Conservation (phyloP, 2,329 filamentous ascomycete species). For the Phyllosticta citrichinensis region DNA sequence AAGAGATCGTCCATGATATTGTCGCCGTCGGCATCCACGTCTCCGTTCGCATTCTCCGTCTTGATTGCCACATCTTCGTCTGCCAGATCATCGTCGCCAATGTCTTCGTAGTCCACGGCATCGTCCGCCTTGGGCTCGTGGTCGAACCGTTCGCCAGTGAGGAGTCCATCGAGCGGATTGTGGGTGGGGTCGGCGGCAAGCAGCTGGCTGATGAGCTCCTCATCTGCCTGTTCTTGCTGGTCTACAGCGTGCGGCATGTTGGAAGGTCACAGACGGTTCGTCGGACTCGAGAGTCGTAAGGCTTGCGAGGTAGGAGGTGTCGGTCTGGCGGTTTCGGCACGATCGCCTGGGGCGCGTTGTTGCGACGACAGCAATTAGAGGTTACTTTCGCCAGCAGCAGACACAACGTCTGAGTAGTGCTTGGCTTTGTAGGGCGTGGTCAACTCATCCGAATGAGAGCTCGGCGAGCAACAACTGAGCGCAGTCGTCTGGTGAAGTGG, state of each 20-base stretch:
- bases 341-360: not conserved
- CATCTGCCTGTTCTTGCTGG: constrained; percentile 15
- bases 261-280: not conserved
- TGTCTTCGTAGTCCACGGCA: constrained; percentile 82
- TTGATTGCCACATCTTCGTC: constrained; percentile 49
- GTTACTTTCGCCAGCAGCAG: not conserved
- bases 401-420: not conserved
- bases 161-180: constrained; percentile 17
- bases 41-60: constrained; percentile 15
- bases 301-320: not conserved
- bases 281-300: not conserved
- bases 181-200: constrained; percentile 16
- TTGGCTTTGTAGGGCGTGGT: not conserved
- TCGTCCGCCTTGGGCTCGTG: constrained; percentile 75
- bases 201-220: constrained; percentile 20
- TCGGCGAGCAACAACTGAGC: not conserved
- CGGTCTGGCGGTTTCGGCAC: not conserved
- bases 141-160: constrained; percentile 28
- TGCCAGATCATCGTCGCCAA: constrained; percentile 82
- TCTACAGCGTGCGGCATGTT: constrained; percentile 30
- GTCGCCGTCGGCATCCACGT: constrained; percentile 22
- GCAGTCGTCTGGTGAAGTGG: not conserved
- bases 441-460: not conserved
- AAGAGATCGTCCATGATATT: constrained; percentile 18
- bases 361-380: not conserved